Evolutionary conservation across 1,284 basidiomycete genomes (phyloP).

Genomic region (Athelia sp.): DNA sequence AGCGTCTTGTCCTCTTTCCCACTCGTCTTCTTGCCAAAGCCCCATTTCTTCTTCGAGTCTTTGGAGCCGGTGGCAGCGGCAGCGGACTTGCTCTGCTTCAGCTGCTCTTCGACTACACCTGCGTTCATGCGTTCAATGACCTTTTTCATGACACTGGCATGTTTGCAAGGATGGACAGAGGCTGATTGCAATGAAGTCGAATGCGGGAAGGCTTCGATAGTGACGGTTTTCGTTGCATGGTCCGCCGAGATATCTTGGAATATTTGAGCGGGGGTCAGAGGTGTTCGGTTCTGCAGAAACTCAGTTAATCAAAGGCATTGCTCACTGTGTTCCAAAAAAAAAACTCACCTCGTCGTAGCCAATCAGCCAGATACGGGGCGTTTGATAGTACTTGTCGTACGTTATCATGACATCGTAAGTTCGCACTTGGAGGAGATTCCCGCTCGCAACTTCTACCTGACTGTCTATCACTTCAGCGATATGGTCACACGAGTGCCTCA

Average conservation of each 20-base stretch:
- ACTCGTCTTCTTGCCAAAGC: slow-evolving; percentile 70
- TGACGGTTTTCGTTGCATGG: slow-evolving; percentile 98
- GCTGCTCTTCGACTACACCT: slow-evolving; percentile 75
- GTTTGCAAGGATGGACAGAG: slow-evolving; percentile 97
- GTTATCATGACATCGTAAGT: slow-evolving; percentile 99
- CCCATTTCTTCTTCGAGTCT: slow-evolving; percentile 80
- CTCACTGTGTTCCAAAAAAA: no score
- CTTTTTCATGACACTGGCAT: slow-evolving; percentile 99
- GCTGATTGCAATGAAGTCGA: slow-evolving; percentile 80
- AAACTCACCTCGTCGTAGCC: slow-evolving; percentile 86
- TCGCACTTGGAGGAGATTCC: slow-evolving; percentile 89
- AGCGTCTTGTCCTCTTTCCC: slow-evolving; percentile 47
- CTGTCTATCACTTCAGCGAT: slow-evolving; percentile 24
- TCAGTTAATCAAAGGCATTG: slow-evolving; percentile 4
- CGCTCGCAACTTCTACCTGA: slow-evolving; percentile 59
- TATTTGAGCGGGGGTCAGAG: slow-evolving; percentile 84
- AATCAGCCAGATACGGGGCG: slow-evolving; percentile 90
- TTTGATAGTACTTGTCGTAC: slow-evolving; percentile 99
- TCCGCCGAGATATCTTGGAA: slow-evolving; percentile 98
- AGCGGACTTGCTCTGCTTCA: slow-evolving; percentile 46
- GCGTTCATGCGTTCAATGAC: slow-evolving; percentile 98
- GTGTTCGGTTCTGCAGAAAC: slow-evolving; percentile 68
- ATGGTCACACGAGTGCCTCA: slow-evolving; percentile 1
- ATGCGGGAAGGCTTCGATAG: slow-evolving; percentile 97
- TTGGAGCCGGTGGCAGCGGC: slow-evolving; percentile 26